Conservation (phyloP, 306 rosid genomes). For the Fragaria iinumae region DNA sequence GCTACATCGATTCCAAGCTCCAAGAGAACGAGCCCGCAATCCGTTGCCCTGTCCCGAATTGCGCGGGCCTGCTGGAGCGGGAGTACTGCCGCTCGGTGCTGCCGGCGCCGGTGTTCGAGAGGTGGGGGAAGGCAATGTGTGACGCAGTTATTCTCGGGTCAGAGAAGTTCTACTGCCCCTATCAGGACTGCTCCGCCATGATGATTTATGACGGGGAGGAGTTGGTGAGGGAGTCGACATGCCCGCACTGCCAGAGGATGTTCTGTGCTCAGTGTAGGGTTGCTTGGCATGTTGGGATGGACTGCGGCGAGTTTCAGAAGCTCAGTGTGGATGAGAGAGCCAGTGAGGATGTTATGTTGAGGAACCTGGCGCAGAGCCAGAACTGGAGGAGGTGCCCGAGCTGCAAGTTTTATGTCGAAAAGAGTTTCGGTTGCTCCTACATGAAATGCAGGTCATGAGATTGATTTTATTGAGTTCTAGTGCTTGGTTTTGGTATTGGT, state of each 20-base stretch:
- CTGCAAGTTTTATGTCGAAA: slow-evolving; percentile 46
- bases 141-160: slow-evolving; percentile 23
- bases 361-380: slow-evolving; percentile 32
- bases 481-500: neutral
- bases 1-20: slow-evolving; percentile 50
- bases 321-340: slow-evolving; percentile 31
- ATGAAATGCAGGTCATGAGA: slow-evolving; percentile 47
- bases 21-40: slow-evolving; percentile 32
- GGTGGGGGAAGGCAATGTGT: slow-evolving; percentile 48
- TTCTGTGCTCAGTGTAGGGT: slow-evolving; percentile 54
- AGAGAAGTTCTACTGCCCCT: slow-evolving; percentile 44
- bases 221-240: slow-evolving; percentile 25
- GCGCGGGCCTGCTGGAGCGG: slow-evolving; percentile 33
- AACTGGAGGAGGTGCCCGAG: slow-evolving; percentile 60
- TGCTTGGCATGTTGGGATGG: slow-evolving; percentile 50
- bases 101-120: slow-evolving; percentile 19
- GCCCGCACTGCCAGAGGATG: slow-evolving; percentile 48
- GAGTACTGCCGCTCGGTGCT: slow-evolving; percentile 38
- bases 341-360: slow-evolving; percentile 25
- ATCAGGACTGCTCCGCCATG: slow-evolving; percentile 52
- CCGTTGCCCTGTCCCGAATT: slow-evolving; percentile 44
- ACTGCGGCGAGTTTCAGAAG: slow-evolving; percentile 34
- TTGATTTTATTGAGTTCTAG: neutral
- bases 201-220: slow-evolving; percentile 15
- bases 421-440: slow-evolving; percentile 37